phyloP scores from a whole-genome alignment of 345 rosid genomes.

The Euphorbia lathyris region DNA sequence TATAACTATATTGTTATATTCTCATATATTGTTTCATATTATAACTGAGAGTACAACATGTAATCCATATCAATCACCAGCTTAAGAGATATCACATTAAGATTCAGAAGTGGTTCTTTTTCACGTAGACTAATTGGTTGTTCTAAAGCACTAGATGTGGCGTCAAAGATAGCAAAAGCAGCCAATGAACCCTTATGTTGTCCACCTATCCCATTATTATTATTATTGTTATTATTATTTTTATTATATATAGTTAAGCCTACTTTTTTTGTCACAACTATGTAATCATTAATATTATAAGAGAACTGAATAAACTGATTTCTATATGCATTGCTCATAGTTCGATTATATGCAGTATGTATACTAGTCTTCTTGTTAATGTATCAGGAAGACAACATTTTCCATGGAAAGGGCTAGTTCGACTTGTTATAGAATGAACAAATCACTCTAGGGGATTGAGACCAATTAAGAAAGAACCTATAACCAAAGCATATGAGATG shows the following conservation, averaged over 20 bases:
- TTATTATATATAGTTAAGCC: constrained; percentile 6
- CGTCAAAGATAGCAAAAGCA: constrained; percentile 87
- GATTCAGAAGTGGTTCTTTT: constrained; percentile 64
- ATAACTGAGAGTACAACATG: too few relatives aligned
- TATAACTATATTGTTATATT: too few relatives aligned
- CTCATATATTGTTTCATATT: too few relatives aligned
- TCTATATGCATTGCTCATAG: constrained; percentile 76
- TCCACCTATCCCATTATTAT: constrained; percentile 44
- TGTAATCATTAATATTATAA: constrained; percentile 28
- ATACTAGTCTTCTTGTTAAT: constrained; percentile 65
- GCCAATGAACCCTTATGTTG: constrained; percentile 74
- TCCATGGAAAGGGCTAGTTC: constrained; percentile 84
- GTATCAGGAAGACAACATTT: constrained; percentile 94
- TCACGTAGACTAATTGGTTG: constrained; percentile 87
- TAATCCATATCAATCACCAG: too few relatives aligned
- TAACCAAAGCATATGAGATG: constrained; percentile 75
- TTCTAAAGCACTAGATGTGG: constrained; percentile 92
- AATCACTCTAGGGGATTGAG: constrained; percentile 80
- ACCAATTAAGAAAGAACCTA: constrained; percentile 59
- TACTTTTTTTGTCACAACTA: constrained; percentile 2
- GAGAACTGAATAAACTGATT: too few relatives aligned
- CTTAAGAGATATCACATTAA: constrained; percentile 51
- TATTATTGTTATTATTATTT: too few relatives aligned
- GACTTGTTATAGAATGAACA: constrained; percentile 76
- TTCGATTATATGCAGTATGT: constrained; percentile 70